These are phyloP conservation scores for Salinomyces thailandicus DNA, from an alignment of 2,329 filamentous ascomycete species.

Conservation along the genomic window DNA sequence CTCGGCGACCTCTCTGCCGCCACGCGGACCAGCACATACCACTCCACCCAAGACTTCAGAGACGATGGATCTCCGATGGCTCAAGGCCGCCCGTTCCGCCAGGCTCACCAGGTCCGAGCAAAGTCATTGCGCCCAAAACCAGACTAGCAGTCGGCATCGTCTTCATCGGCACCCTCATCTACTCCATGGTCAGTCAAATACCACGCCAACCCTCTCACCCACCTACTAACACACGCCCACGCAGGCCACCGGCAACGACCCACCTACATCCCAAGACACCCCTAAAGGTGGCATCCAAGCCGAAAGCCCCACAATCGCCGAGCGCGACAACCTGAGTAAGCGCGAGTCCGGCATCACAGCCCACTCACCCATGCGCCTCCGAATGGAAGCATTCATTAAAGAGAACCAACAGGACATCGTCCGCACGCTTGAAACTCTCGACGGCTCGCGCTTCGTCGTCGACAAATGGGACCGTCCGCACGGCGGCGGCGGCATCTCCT, in stretches of 20 bases:
- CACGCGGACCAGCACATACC: constrained; percentile 5
- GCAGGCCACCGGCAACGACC: constrained; percentile 30
- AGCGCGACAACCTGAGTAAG: constrained; percentile 72
- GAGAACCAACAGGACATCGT: constrained; percentile 86
- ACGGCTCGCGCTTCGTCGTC: constrained; percentile 68
- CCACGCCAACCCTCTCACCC: constrained; percentile 12
- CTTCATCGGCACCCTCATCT: constrained; percentile 44
- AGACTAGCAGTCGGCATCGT: constrained; percentile 39
- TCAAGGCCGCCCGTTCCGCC: constrained; percentile 13
- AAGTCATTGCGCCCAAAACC: constrained; percentile 31
- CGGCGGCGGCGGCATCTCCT: constrained; percentile 87
- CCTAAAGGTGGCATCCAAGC: constrained; percentile 23
- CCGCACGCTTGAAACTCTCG: constrained; percentile 67
- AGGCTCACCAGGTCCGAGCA: constrained; percentile 26
- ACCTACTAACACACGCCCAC: neutral
- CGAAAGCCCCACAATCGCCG: constrained; percentile 64
- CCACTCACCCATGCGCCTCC: constrained; percentile 86
- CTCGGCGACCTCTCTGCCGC: constrained; percentile 6
- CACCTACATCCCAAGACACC: constrained; percentile 1
- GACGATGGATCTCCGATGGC: constrained; percentile 18
- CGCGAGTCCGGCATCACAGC: constrained; percentile 64
- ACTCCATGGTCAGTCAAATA: constrained; percentile 43
- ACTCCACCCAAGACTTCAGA: constrained; percentile 5
- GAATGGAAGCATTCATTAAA: constrained; percentile 95
- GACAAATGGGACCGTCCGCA: constrained; percentile 83